Evolutionary conservation across 2,329 filamentous ascomycete species (phyloP).

Genomic region (Scedosporium minutisporum): DNA sequence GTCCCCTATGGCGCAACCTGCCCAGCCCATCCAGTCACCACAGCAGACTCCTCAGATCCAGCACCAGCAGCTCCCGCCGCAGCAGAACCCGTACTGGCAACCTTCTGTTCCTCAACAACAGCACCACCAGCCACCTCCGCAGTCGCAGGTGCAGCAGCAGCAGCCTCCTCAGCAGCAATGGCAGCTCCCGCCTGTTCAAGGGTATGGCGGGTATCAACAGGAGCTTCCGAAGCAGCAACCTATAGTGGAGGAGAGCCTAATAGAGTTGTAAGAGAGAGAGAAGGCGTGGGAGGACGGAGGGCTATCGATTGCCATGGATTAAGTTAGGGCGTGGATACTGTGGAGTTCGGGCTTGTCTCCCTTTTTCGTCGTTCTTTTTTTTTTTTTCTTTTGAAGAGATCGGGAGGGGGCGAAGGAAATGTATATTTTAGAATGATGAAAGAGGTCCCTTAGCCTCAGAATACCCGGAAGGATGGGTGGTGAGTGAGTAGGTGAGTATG

Average conservation of each 20-base stretch:
- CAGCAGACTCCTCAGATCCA: conserved; percentile 17
- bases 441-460: no score
- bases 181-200: conserved; percentile 19
- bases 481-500: no score
- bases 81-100: conserved; percentile 14
- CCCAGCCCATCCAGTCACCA: conserved; percentile 20
- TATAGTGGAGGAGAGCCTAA: conserved; percentile 65
- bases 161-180: conserved; percentile 22
- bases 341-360: no score
- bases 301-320: no score
- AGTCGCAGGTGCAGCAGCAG: conserved; percentile 21
- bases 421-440: background rate
- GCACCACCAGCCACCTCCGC: conserved; percentile 14
- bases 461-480: no score
- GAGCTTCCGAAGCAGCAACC: conserved; percentile 31
- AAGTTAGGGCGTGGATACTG: no score
- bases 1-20: conserved; percentile 18
- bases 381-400: no score
- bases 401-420: background rate
- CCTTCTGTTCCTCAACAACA: conserved; percentile 20
- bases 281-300: no score
- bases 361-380: no score
- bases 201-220: conserved; percentile 45
- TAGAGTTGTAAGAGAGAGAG: conserved; percentile 53
- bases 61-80: conserved; percentile 12